Evolutionary conservation across 257 asterid genomes (phyloP).

Genomic region (Solanum chilense): DNA sequence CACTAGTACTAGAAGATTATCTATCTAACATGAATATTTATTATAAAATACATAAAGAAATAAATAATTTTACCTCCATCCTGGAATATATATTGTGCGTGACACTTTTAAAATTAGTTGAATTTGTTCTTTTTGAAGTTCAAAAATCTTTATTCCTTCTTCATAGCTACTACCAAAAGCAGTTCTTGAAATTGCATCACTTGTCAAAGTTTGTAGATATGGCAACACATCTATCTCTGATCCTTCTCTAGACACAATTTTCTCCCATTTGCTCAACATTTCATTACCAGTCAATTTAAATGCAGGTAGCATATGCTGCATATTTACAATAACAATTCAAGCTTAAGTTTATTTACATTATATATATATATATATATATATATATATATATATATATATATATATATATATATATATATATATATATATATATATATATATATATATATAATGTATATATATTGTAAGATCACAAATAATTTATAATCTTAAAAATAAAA

Average conservation of each 20-base stretch:
- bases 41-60: no score
- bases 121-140: conserved; percentile 6
- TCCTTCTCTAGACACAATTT: not conserved
- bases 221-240: conserved; percentile 4
- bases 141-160: conserved; percentile 5
- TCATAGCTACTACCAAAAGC: not conserved
- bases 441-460: no score
- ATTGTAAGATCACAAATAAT: not conserved
- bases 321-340: not conserved
- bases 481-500: not conserved
- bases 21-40: not conserved
- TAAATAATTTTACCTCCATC: not conserved
- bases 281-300: not conserved
- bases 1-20: not conserved
- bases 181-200: conserved; percentile 10
- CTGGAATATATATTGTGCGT: not conserved
- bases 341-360: not conserved
- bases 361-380: no score
- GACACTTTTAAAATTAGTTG: not conserved
- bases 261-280: conserved; percentile 6
- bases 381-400: no score
- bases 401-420: no score
- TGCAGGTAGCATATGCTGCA: conserved; percentile 8
- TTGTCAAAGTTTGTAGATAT: conserved; percentile 4
- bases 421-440: no score